Evolutionary conservation across 2,329 filamentous ascomycete species (phyloP), one percentile per base, ranked within the genome.

Genomic region (Talaromyces sp.): DNA sequence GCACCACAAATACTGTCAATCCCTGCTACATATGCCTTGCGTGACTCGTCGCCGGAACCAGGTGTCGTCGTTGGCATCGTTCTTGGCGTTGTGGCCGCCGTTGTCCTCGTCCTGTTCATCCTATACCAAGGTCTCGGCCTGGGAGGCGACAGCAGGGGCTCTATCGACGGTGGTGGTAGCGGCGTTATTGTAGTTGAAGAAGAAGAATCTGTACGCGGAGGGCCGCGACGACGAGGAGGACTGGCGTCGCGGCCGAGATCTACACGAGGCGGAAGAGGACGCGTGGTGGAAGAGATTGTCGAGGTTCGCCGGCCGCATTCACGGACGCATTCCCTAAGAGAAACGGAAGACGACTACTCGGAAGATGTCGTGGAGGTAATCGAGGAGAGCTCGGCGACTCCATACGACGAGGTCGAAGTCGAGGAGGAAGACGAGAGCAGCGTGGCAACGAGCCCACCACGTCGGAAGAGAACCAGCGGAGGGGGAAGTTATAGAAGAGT

Each of bases 41-140:
- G 85, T 36, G 74, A 83, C 69, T 68, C 75, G 30, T 81, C 84
- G 5, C 85, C 85, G 0, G 54, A 78, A 0, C 81, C 86, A 0
- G 86, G 84, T 59, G 81, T 81, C 44, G 81, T 89, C 1, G 85
- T 81, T 9, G 87, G 86, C 60, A 87, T 88, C 62, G 82, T 77
- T 64, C 71, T 83, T 69, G 66, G 80, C 72, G 68, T 69, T 62
- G 74, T 83, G 55, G 77, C 73, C 31, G 84, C 79, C 58, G 83
- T 86, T 70, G 70, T 86, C 34, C 74, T 87, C 36, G 64, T 85
- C 12, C 72, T 86, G 33, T 81, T 81, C 71, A 68, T 85, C 12
- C 65, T 85, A 61, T 84, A 83, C 69, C 76, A 79, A 2, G 76
- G 76, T n/a, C 72, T 84, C 33, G 79, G 81, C 63, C 75, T 79